Conservation (phyloP, 345 rosid genomes). For the Melastoma malabathricum region DNA sequence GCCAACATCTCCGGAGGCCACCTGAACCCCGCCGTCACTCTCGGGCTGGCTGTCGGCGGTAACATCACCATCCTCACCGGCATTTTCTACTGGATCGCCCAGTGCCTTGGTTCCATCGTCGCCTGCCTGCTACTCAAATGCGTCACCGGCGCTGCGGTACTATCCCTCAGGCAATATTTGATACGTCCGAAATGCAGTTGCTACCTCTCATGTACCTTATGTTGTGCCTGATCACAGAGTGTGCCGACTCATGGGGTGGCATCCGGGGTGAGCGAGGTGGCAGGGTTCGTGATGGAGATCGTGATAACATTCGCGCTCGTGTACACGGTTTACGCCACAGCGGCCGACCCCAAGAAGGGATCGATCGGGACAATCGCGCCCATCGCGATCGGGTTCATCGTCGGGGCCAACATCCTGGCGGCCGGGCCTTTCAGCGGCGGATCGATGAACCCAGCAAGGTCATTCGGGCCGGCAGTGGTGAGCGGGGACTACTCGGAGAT, state of each 20-base stretch:
- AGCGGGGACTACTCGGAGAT: conserved; percentile 48
- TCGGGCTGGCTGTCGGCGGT: conserved; percentile 77
- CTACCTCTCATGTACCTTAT: neutral
- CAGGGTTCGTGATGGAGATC: conserved; percentile 66
- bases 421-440: conserved; percentile 94
- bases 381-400: conserved; percentile 77
- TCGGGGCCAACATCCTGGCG: conserved; percentile 84
- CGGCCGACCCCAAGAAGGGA: conserved; percentile 78
- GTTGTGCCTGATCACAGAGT: conserved; percentile 26
- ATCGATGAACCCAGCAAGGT: conserved; percentile 91
- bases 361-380: conserved; percentile 65
- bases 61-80: conserved; percentile 66
- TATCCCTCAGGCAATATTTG: neutral
- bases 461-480: conserved; percentile 82
- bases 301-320: conserved; percentile 62
- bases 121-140: conserved; percentile 72
- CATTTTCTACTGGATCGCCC: conserved; percentile 80
- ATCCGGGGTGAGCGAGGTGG: conserved; percentile 41
- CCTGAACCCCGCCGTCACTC: conserved; percentile 78
- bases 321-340: conserved; percentile 82
- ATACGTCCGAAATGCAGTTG: neutral
- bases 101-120: conserved; percentile 65
- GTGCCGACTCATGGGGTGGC: conserved; percentile 69
- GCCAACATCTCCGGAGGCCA: conserved; percentile 93
- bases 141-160: conserved; percentile 46